A percentile compares a stretch with the other conserved stretches of the same genome.
These are phyloP conservation scores for Ziziphus jujuba DNA, from an alignment of 306 rosid species.

Conservation along the genomic window DNA sequence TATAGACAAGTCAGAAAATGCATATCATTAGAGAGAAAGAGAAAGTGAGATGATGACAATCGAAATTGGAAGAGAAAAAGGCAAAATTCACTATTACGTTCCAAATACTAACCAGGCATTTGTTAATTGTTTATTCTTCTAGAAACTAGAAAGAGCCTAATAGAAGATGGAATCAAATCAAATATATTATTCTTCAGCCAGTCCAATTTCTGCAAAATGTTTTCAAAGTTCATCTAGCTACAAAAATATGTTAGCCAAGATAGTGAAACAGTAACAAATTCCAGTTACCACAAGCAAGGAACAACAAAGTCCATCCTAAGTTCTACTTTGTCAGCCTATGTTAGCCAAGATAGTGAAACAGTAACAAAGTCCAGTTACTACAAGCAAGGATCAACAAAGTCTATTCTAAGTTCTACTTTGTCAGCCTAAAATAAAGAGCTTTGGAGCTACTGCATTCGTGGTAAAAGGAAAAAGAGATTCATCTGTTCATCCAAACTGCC, in stretches of 20 bases:
- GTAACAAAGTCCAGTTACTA: too few species aligned
- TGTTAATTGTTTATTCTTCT: too few species aligned
- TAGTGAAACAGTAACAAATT: too few species aligned
- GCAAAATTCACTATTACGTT: not conserved
- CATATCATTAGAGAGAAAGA: constrained; percentile 3
- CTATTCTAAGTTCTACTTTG: not conserved
- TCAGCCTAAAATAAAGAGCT: not conserved
- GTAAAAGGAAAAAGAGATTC: not conserved
- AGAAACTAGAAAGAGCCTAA: too few species aligned
- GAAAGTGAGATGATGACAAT: not conserved
- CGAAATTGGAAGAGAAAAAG: not conserved
- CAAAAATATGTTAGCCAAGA: too few species aligned
- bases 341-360: too few species aligned
- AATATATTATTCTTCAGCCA: too few species aligned
- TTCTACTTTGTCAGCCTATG: not conserved
- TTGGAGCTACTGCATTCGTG: not conserved
- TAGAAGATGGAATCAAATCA: too few species aligned
- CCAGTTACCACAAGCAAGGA: too few species aligned
- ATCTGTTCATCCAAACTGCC: not conserved
- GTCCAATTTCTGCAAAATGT: too few species aligned
- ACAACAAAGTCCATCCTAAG: not conserved
- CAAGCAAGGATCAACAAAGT: not conserved
- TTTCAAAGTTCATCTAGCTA: too few species aligned
- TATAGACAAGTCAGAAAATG: constrained; percentile 3
- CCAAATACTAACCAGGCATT: not conserved